Evolutionary conservation across 2,329 filamentous ascomycete species (phyloP).

Genomic region (Akanthomyces dipterigenus): DNA sequence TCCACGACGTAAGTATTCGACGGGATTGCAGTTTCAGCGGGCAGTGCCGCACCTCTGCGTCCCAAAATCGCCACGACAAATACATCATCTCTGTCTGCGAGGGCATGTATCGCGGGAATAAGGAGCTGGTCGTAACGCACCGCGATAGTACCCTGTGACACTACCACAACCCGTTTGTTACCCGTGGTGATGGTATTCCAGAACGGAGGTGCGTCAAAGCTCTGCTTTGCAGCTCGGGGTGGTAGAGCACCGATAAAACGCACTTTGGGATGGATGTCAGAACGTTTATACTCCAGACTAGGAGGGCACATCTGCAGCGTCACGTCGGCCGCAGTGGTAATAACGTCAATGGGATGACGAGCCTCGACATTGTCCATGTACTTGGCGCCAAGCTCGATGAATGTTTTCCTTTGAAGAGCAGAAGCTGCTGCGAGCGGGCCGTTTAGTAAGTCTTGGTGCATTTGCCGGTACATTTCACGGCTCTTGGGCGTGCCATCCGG

Average conservation of each 20-base stretch:
- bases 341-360: slow-evolving; percentile 21
- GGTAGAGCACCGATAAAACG: slow-evolving; percentile 37
- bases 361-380: slow-evolving; percentile 23
- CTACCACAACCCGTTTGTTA: slow-evolving; percentile 35
- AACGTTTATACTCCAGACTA: slow-evolving; percentile 32
- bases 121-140: slow-evolving; percentile 34
- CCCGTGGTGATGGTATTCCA: slow-evolving; percentile 34
- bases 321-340: slow-evolving; percentile 25
- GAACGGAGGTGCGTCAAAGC: slow-evolving; percentile 33
- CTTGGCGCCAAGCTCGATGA: neutral
- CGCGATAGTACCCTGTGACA: slow-evolving; percentile 41
- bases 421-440: neutral
- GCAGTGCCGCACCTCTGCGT: slow-evolving; percentile 18
- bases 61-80: slow-evolving; percentile 28
- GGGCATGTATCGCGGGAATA: slow-evolving; percentile 36
- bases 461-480: slow-evolving; percentile 25
- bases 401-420: neutral
- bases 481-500: slow-evolving; percentile 31
- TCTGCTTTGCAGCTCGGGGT: slow-evolving; percentile 22
- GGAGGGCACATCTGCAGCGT: slow-evolving; percentile 31
- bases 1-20: slow-evolving; percentile 37
- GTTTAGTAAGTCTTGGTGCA: slow-evolving; percentile 7
- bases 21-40: slow-evolving; percentile 25
- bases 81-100: slow-evolving; percentile 34
- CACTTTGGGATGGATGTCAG: slow-evolving; percentile 31